A percentile compares a stretch with the other conserved stretches of the same genome.
Evolutionary conservation across 73 alveolate genomes (phyloP).

Genomic region (Paramecium primaurelia): DNA sequence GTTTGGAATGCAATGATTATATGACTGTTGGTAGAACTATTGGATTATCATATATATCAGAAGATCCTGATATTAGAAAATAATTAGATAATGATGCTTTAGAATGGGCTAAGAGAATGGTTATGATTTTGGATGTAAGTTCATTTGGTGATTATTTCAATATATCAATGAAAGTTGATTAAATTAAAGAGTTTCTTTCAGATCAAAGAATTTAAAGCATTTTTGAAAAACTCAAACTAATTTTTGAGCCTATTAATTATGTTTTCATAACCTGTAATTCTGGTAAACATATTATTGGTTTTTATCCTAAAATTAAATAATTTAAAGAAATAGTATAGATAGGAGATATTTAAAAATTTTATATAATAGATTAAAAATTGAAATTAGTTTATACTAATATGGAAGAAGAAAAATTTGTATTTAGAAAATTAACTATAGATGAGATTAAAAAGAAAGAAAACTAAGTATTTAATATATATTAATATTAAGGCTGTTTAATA

Average conservation of each 20-base stretch:
- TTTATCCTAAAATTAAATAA: constrained; percentile 12
- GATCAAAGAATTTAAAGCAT: neutral
- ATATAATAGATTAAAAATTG: neutral
- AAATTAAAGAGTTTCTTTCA: neutral
- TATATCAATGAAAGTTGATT: neutral
- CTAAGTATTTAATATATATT: neutral
- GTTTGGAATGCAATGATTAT: constrained; percentile 32
- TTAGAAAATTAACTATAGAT: neutral
- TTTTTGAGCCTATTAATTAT: neutral
- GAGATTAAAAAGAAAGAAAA: neutral
- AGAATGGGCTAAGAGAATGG: neutral
- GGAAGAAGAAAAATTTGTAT: constrained; percentile 8
- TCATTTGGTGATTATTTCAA: constrained; percentile 14
- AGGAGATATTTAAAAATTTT: neutral
- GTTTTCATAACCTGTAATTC: constrained; percentile 10
- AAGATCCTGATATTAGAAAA: neutral
- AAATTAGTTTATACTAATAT: neutral
- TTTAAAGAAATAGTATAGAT: neutral
- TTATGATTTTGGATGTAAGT: neutral
- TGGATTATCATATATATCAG: neutral
- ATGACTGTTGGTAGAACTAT: neutral
- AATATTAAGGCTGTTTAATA: neutral
- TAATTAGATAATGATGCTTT: neutral
- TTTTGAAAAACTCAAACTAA: neutral
- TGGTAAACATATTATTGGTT: constrained; percentile 7